Conservation (phyloP, 2,329 filamentous ascomycete genomes). For the Botrytis medusae region DNA sequence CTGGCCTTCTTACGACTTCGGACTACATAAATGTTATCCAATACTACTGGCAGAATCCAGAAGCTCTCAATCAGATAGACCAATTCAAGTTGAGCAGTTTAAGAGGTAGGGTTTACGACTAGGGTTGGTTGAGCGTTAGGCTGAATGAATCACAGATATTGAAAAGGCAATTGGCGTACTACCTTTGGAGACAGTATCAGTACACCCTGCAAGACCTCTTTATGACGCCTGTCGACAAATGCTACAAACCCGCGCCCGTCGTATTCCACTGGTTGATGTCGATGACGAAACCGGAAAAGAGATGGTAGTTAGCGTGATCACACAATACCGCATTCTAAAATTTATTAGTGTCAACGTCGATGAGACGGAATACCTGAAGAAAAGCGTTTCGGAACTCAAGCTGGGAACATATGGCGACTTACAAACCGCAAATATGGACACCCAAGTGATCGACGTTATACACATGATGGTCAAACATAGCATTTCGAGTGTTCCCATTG, state of each 20-base stretch:
- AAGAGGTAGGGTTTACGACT: slow-evolving; percentile 60
- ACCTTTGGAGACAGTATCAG: slow-evolving; percentile 93
- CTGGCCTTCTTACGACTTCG: slow-evolving; percentile 88
- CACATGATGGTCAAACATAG: slow-evolving; percentile 89
- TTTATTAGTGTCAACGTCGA: slow-evolving; percentile 95
- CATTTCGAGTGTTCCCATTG: slow-evolving; percentile 91
- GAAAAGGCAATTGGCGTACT: slow-evolving; percentile 89
- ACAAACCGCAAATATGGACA: slow-evolving; percentile 82
- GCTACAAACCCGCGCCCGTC: slow-evolving; percentile 87
- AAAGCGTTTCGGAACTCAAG: slow-evolving; percentile 78
- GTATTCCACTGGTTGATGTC: slow-evolving; percentile 89
- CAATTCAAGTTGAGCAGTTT: slow-evolving; percentile 91
- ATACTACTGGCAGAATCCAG: slow-evolving; percentile 97
- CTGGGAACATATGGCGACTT: slow-evolving; percentile 83
- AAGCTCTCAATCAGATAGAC: slow-evolving; percentile 84
- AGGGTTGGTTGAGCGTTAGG: slow-evolving; percentile 19
- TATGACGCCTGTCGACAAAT: slow-evolving; percentile 95
- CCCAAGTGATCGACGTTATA: slow-evolving; percentile 90
- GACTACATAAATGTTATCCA: slow-evolving; percentile 99
- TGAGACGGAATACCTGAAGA: slow-evolving; percentile 81
- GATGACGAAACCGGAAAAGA: slow-evolving; percentile 92
- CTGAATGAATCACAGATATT: slow-evolving; percentile 63
- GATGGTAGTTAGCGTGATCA: slow-evolving; percentile 95
- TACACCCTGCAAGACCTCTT: slow-evolving; percentile 83
- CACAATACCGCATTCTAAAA: slow-evolving; percentile 96